These are phyloP conservation scores for Phoenix roebelenii DNA, from an alignment of 176 grass and related monocot genomes.

Conservation along the genomic window DNA sequence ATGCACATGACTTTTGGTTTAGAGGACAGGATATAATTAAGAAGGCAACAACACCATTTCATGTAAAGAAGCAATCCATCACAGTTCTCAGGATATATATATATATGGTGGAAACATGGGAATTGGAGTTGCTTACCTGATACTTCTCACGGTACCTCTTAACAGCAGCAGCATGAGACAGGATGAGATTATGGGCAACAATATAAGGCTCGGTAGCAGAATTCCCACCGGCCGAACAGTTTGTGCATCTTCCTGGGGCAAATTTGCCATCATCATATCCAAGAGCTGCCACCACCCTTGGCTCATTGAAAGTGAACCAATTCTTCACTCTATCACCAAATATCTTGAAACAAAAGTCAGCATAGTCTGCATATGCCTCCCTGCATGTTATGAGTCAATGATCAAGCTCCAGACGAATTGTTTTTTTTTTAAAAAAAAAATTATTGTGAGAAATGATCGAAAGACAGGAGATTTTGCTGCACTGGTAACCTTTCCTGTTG, in stretches of 20 bases:
- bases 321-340: slow-evolving; percentile 73
- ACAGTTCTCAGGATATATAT: not conserved
- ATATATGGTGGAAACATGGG: too few relatives aligned
- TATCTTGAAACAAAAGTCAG: slow-evolving; percentile 65
- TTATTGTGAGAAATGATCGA: not conserved
- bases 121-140: slow-evolving; percentile 31
- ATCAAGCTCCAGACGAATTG: not conserved
- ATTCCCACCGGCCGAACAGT: slow-evolving; percentile 48
- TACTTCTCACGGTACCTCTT: slow-evolving; percentile 66
- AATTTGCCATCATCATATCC: slow-evolving; percentile 68
- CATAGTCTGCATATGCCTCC: slow-evolving; percentile 39
- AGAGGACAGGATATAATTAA: too few relatives aligned
- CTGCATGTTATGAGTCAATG: slow-evolving; percentile 12
- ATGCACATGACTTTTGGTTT: too few relatives aligned
- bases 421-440: not conserved
- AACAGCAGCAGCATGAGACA: slow-evolving; percentile 71
- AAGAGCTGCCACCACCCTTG: slow-evolving; percentile 53
- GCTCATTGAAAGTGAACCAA: slow-evolving; percentile 64
- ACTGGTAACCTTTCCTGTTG: too few relatives aligned
- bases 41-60: too few relatives aligned
- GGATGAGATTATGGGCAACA: slow-evolving; percentile 60
- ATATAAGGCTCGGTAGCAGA: slow-evolving; percentile 76
- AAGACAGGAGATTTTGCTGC: not conserved
- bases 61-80: too few relatives aligned
- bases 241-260: slow-evolving; percentile 67